Evolutionary conservation across 2,329 filamentous ascomycete species (phyloP), one percentile per base, ranked within the genome.

Genomic region (Xylaria sp.): DNA sequence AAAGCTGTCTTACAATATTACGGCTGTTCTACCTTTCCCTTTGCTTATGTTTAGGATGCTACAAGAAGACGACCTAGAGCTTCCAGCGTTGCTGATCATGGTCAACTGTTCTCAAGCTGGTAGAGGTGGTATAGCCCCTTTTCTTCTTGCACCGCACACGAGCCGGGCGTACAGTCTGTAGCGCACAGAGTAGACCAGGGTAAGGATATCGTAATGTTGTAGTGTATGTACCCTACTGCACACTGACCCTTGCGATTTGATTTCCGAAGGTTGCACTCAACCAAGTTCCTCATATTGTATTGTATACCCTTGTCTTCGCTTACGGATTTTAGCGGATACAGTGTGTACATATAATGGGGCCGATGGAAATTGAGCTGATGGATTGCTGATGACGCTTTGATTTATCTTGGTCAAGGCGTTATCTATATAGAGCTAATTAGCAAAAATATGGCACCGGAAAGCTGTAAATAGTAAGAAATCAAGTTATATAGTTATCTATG

Each of bases 211-310:
- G 19, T 45, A 55, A 27, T 24, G 48, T 47, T 39, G 39, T 32
- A 47, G 30, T 47, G 47, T 24, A 27, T 27, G 24, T 27, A 27
- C 24, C 24, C 24, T 27, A 45, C 55, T 50, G 62, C 53, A 60
- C 56, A 67, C 58, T 53, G 30, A 70, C 59, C 66, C 65, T 56
- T 66, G 68, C 62, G 34, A 70, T 65, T 66, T 70, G 68, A 70
- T 68, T 70, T 69, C 68, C 68, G 66, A 68, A 21, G 62, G 68
- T 69, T 64, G 65, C 65, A 70, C 59, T 70, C 65, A 63, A 57
- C 61, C 61, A 68, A 55, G 19, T 61, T 69, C 34, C 63, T 68
- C 48, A 36, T 50, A 64, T 58, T 58, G 54, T 19, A 9, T n/a
- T 21, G 30, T 17, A 19, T 14, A 64, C 47, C 65, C 68, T 36